Evolutionary conservation across 345 rosid genomes (phyloP).

Genomic region (Syzygium grande): DNA sequence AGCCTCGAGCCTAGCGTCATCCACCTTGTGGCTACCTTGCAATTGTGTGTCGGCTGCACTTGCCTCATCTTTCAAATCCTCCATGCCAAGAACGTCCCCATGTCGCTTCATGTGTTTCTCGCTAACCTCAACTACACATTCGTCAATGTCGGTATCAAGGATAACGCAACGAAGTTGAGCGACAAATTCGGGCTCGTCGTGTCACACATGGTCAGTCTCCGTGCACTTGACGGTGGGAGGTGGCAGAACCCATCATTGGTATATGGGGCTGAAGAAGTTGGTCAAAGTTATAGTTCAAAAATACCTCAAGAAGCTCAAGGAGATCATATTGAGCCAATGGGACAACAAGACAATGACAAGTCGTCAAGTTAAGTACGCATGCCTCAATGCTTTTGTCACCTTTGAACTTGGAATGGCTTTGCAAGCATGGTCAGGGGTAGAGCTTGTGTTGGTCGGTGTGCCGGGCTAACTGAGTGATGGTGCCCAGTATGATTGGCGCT

Average conservation of each 20-base stretch:
- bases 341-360: neutral
- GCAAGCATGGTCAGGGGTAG: neutral
- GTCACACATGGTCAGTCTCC: neutral
- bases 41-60: too few relatives aligned
- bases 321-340: neutral
- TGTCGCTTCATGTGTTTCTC: too few relatives aligned
- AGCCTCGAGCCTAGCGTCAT: too few relatives aligned
- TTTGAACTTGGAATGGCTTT: neutral
- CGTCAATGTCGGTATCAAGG: too few relatives aligned
- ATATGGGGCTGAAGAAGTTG: constrained; percentile 14
- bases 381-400: neutral
- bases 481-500: too few relatives aligned
- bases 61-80: too few relatives aligned
- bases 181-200: too few relatives aligned
- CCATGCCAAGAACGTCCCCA: too few relatives aligned
- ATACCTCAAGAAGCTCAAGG: neutral
- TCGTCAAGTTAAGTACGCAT: neutral
- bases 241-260: neutral
- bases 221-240: constrained; percentile 3
- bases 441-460: neutral
- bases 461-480: too few relatives aligned
- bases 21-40: too few relatives aligned
- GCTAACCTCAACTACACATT: too few relatives aligned
- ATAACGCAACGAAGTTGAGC: too few relatives aligned
- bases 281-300: neutral